Percentiles rank a stretch among this genome's conserved stretches.
Conservation (phyloP, 2,329 filamentous ascomycete genomes). For the Pyricularia grisea region DNA sequence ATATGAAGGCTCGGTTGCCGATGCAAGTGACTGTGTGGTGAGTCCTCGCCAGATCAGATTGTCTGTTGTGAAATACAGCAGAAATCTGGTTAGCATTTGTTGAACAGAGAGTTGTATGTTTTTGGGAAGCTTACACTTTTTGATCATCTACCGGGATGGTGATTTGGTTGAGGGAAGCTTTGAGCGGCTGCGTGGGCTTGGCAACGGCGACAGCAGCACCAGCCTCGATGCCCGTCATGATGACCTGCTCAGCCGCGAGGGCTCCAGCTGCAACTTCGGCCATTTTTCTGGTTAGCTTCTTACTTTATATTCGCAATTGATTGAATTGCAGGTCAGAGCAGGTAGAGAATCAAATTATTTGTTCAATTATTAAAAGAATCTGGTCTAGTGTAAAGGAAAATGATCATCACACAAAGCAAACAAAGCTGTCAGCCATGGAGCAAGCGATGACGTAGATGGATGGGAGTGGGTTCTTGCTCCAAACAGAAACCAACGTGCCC, state of each 20-base stretch:
- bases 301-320: background rate
- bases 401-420: background rate
- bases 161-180: slow-evolving; percentile 38
- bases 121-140: slow-evolving; percentile 15
- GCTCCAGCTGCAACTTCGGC: slow-evolving; percentile 28
- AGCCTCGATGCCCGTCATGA: slow-evolving; percentile 28
- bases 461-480: background rate
- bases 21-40: slow-evolving; percentile 43
- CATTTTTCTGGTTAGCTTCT: slow-evolving; percentile 15
- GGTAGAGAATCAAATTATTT: background rate
- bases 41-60: slow-evolving; percentile 31
- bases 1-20: slow-evolving; percentile 44
- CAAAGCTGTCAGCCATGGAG: background rate
- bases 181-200: slow-evolving; percentile 41
- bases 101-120: too few species aligned
- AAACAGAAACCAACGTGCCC: background rate
- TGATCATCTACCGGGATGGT: slow-evolving; percentile 20
- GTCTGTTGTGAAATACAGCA: background rate
- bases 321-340: background rate
- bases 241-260: slow-evolving; percentile 27
- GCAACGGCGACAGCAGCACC: slow-evolving; percentile 33
- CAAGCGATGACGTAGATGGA: slow-evolving; percentile 3
- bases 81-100: background rate
- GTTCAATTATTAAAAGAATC: background rate
- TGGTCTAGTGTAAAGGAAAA: background rate